Conservation (phyloP, 108 stramenopile species). For the Phaeodactylum tricornutum region DNA sequence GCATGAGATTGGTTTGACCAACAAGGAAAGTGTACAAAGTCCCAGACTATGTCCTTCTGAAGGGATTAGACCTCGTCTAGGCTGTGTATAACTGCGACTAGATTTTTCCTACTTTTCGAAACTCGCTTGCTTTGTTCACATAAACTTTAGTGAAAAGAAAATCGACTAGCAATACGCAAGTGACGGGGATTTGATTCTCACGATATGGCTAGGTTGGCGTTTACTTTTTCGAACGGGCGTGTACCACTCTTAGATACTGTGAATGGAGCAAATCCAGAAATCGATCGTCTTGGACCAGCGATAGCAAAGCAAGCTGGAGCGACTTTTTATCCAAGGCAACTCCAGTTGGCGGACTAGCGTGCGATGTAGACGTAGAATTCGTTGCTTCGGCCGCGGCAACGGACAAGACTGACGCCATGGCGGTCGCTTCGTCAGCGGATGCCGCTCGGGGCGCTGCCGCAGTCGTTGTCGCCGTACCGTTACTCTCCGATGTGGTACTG, state of each 20-base stretch:
- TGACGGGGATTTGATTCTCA: too few relatives aligned
- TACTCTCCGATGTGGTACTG: neutral
- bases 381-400: neutral
- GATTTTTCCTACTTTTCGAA: too few relatives aligned
- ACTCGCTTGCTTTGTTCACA: too few relatives aligned
- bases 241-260: constrained; percentile 76
- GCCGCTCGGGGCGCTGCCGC: neutral
- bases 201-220: too few relatives aligned
- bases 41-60: too few relatives aligned
- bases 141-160: too few relatives aligned
- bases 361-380: neutral
- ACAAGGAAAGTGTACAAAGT: too few relatives aligned
- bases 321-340: constrained; percentile 71
- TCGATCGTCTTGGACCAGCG: constrained; percentile 79
- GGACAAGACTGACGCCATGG: neutral
- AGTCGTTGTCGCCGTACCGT: constrained; percentile 1
- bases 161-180: too few relatives aligned
- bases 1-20: too few relatives aligned
- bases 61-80: too few relatives aligned
- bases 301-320: constrained; percentile 66
- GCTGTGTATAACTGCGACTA: too few relatives aligned
- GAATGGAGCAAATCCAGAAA: constrained; percentile 84
- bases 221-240: constrained; percentile 30
- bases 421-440: too few relatives aligned
- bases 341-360: constrained; percentile 4